Evolutionary conservation across 345 rosid genomes (phyloP), one percentile per base, ranked within the genome.

Genomic region (Arabis hirsuta): DNA sequence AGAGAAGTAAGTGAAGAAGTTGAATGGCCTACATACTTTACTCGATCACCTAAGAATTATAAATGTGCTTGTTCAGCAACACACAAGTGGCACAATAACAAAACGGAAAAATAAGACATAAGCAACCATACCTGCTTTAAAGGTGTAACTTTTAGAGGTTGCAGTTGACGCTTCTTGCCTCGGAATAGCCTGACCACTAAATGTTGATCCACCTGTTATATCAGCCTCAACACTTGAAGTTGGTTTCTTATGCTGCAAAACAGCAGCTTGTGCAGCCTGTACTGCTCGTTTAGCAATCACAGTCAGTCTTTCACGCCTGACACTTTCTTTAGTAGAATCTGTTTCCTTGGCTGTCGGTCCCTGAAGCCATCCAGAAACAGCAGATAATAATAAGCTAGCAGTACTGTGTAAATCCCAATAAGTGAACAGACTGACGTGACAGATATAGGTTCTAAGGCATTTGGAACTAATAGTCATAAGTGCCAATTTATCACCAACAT

Each of bases 81-180:
- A 56, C 48, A 45, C 11, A 68, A 57, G 36, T 38, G 63, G 12
- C 24, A 55, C 47, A 67, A 12, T 66, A 68, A 72, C 46, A 29
- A 51, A 44, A 74, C 42, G 7, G 41, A 20, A 29, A 13, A 59
- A 55, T 32, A 56, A 48, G 46, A 27, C 24, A 48, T 42, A n/a
- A 58, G 46, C 10, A 43, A 58, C 32, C 77, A 56, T 82, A 74
- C 99, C 99, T 85, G 84, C 69, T 82, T 84, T 91, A 64, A 88
- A 95, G 12, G 82, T 81, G 74, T 85, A 82, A 70, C 73, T 85
- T 84, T 95, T 95, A 60, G 97, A 95, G 62, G 94, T 79, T 63
- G 97, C 99, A 32, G 98, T 95, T 50, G 96, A 91, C 44, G 83
- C 81, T 79, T 95, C 99, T 64, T 87, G 97, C 94, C 81, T 91